Evolutionary conservation across 208 protist species (phyloP), one percentile per base, ranked within the genome.

Genomic region (Kentomonas sorsogonicus): DNA sequence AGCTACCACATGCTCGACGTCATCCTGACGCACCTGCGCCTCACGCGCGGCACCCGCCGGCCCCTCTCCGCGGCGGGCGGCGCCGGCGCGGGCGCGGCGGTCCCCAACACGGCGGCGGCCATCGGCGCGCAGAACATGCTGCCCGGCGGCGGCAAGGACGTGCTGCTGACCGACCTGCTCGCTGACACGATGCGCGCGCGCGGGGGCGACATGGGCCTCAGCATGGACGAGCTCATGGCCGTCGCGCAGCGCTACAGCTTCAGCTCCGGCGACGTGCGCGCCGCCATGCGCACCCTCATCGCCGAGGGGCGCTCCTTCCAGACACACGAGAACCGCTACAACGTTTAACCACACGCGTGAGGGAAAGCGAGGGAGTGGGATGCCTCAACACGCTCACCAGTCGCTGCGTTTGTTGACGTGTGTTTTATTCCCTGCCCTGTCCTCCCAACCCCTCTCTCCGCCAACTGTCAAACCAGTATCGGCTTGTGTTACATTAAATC

Each of bases 1-100:
- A 92, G 86, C 64, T 95, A 88, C 65, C 88, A 95, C 67, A 74
- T 80, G 57, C 65, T 95, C 23, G 88, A 95, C 44, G 83, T 74
- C n/a, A 76, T 95, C 25, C 79, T 95, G 13, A 91, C 85, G 9
- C 88, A 95, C 62, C 76, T 95, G 20, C 88, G 88, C 3, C 74
- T 95, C 9, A 88, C 81, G 30, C 62, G 71, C 34, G 87, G 87
- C 33, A 77, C 80, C 60, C 59, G 64, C 41, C 79, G 73, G 20
- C 53, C 60, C n/a, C 63, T 33, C 22, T 53, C 51, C 4, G 18
- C 30, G 7, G 36, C 18, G 29, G 47, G 18, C 30, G 58, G 66
- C 5, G 64, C 56, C 22, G n/a, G n/a, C n/a, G n/a, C n/a, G n/a
- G n/a, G n/a, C n/a, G n/a, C n/a, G n/a, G 69, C 71, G 18, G 50